Evolutionary conservation across 441 rosid genomes (phyloP).

Genomic region (Heliophila coronopifolia): DNA sequence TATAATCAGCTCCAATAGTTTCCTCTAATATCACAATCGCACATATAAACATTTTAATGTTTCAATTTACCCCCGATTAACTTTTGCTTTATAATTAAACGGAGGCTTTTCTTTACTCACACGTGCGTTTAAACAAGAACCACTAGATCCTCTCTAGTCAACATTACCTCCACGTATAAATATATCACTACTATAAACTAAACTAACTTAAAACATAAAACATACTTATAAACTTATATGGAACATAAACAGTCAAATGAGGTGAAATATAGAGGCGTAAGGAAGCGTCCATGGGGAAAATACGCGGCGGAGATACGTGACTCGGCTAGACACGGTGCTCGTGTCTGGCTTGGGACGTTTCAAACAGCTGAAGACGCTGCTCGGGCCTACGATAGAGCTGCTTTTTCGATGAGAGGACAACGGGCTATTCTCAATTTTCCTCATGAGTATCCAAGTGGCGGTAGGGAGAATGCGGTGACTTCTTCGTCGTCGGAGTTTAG

Average conservation of each 20-base stretch:
- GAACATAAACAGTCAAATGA: constrained; percentile 23
- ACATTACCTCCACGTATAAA: constrained; percentile 23
- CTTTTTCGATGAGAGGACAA: constrained; percentile 57
- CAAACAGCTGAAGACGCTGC: constrained; percentile 72
- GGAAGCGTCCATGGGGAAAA: constrained; percentile 75
- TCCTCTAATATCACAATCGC: background rate
- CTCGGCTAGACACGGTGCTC: constrained; percentile 59
- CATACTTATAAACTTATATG: constrained; percentile 8
- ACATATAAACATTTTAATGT: background rate
- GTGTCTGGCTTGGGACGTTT: constrained; percentile 74
- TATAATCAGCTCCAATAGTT: background rate
- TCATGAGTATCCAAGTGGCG: constrained; percentile 35
- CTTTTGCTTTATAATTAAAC: background rate
- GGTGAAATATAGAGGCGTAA: constrained; percentile 52
- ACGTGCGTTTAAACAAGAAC: constrained; percentile 23
- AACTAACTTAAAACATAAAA: no score
- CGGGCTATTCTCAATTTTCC: constrained; percentile 74
- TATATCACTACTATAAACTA: constrained; percentile 2
- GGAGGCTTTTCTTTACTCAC: constrained; percentile 22
- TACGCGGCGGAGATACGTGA: constrained; percentile 82
- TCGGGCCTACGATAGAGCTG: constrained; percentile 68
- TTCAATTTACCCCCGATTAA: background rate
- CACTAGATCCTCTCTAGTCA: constrained; percentile 9
- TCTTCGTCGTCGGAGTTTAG: constrained; percentile 17
- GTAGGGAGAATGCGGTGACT: constrained; percentile 4